Evolutionary conservation across 306 rosid species (phyloP).

Genomic region (Leucaena leucocephala): DNA sequence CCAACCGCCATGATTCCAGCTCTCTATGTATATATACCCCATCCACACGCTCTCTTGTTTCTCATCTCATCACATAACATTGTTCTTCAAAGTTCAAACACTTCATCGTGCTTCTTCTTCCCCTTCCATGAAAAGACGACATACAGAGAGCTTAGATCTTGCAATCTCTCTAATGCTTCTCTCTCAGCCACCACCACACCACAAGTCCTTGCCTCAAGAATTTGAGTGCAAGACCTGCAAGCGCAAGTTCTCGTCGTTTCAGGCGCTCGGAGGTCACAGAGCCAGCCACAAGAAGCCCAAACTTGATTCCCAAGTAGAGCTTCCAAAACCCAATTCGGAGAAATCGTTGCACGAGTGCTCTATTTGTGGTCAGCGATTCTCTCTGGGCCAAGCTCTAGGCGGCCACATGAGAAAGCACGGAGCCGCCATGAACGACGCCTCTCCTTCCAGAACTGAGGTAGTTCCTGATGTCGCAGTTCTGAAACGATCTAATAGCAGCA

Average conservation of each 20-base stretch:
- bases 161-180: slow-evolving; percentile 43
- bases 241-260: slow-evolving; percentile 74
- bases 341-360: slow-evolving; percentile 60
- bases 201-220: slow-evolving; percentile 7
- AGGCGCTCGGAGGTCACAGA: slow-evolving; percentile 92
- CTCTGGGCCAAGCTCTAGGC: slow-evolving; percentile 85
- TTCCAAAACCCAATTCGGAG: slow-evolving; percentile 24
- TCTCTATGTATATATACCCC: slow-evolving; percentile 29
- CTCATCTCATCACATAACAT: slow-evolving; percentile 1
- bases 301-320: slow-evolving; percentile 12
- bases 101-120: neutral
- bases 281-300: slow-evolving; percentile 73
- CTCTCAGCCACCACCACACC: slow-evolving; percentile 23
- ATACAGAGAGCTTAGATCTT: slow-evolving; percentile 21
- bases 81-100: neutral
- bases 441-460: slow-evolving; percentile 28
- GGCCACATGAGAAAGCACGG: slow-evolving; percentile 91
- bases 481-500: slow-evolving; percentile 60
- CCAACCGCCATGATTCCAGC: neutral
- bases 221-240: slow-evolving; percentile 84
- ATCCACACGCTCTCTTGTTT: neutral
- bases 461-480: slow-evolving; percentile 51
- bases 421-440: slow-evolving; percentile 29
- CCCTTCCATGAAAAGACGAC: slow-evolving; percentile 49
- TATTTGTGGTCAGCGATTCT: slow-evolving; percentile 66